phyloP scores from a whole-genome alignment of 169 alveolate genomes.

The Plasmodium coatneyi region DNA sequence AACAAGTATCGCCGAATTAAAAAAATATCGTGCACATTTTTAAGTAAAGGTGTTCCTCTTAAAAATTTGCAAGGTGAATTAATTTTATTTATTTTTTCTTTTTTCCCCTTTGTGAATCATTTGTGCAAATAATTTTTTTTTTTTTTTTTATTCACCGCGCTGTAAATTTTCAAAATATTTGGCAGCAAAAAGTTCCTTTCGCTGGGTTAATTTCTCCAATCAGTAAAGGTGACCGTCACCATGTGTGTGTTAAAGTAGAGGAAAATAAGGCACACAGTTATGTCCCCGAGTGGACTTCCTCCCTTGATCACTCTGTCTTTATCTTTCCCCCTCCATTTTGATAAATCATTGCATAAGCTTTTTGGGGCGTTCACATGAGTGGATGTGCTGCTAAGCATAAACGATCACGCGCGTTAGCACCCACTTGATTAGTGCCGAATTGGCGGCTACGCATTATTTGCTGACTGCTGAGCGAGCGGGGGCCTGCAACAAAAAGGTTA shows the following conservation, averaged over 20 bases:
- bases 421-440: neutral
- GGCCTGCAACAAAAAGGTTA: neutral
- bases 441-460: neutral
- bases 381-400: neutral
- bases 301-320: neutral
- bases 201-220: neutral
- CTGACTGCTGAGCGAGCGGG: neutral
- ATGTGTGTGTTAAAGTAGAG: neutral
- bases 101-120: neutral
- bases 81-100: too few relatives aligned
- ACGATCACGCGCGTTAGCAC: neutral
- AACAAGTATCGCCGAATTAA: neutral
- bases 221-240: neutral
- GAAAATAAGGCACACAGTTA: neutral
- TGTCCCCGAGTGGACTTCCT: neutral
- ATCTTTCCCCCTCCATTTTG: neutral
- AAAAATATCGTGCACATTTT: neutral
- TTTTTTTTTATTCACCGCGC: neutral
- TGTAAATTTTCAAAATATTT: neutral
- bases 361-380: neutral
- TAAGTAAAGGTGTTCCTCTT: neutral
- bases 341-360: neutral
- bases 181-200: neutral
- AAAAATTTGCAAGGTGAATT: slow-evolving; percentile 1
- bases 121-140: neutral